Evolutionary conservation across 2,329 filamentous ascomycete species (phyloP), one percentile per base, ranked within the genome.

Genomic region (Cytospora mali): DNA sequence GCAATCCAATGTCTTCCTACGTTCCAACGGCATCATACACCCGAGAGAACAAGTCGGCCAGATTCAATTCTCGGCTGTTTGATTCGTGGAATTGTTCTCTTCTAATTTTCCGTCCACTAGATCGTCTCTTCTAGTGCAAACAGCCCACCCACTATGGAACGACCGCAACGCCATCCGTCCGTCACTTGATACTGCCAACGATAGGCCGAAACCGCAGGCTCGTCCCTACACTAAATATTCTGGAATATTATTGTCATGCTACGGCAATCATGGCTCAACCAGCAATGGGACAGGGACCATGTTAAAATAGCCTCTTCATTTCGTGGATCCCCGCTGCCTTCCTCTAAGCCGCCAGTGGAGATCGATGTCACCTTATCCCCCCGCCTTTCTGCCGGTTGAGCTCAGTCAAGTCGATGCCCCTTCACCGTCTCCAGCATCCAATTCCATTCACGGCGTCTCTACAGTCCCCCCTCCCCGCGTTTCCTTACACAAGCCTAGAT

Each of bases 11-110:
- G 16, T n/a, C 16, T 6, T 18, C 14, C 35, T 39, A 14, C 35
- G 27, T n/a, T n/a, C n/a, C n/a, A n/a, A n/a, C 48, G 27, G 52
- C 57, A 18, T 52, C 31, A 42, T n/a, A 6, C 25, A 52, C 9
- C 28, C 49, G 49, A 52, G 31, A 29, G 16, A n/a, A 31, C 18
- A 25, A 29, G 27, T 50, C 25, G 50, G 46, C 50, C 48, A 35
- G 33, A 33, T 35, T 25, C 28, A 21, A 29, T 18, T 59, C 6
- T 23, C 29, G 14, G 18, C 5, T 6, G 18, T 39, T 35, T 61
- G 42, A 66, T 64, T 66, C 57, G 64, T 55, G 64, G 64, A 50
- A 64, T 27, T 57, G 58, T 23, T 33, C 4, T 25, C 31, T 42
- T 25, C 35, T 25, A 61, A 23, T 61, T 31, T 66, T 42, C 63